These are phyloP conservation scores for Angomonas ambiguus DNA, from an alignment of 208 protist species.

Conservation along the genomic window DNA sequence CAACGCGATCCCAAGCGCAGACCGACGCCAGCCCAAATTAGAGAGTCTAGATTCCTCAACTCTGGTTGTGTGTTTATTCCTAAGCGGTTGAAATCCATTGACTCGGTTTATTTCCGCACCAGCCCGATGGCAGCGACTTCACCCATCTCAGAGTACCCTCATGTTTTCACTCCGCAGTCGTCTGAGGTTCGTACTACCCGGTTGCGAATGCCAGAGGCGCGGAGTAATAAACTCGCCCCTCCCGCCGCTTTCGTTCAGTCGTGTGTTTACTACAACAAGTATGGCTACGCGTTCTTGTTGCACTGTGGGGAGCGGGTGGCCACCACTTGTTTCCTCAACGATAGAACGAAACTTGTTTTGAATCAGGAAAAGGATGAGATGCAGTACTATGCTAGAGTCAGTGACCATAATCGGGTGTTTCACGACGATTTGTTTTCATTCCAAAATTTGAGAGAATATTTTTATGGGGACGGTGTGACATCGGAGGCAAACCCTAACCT, in stretches of 20 bases:
- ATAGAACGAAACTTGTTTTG: slow-evolving; percentile 47
- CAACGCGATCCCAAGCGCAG: slow-evolving; percentile 52
- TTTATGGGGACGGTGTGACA: not conserved
- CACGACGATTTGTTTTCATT: not conserved
- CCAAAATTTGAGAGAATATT: not conserved
- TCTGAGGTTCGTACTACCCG: not conserved
- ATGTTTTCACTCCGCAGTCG: not conserved
- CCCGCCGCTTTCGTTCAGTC: slow-evolving; percentile 31
- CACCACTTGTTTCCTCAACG: slow-evolving; percentile 40
- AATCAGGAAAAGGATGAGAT: not conserved
- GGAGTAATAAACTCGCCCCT: slow-evolving; percentile 17
- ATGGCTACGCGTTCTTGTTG: slow-evolving; percentile 44
- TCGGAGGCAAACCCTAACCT: no score
- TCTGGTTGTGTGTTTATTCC: not conserved
- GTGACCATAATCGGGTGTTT: not conserved
- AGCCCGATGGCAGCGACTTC: not conserved
- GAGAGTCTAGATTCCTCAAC: slow-evolving; percentile 10
- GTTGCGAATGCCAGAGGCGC: not conserved
- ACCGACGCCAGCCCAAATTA: slow-evolving; percentile 16
- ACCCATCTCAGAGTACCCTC: not conserved
- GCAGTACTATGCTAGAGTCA: not conserved
- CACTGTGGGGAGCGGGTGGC: slow-evolving; percentile 13
- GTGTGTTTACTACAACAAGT: slow-evolving; percentile 36
- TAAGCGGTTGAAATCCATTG: slow-evolving; percentile 2
- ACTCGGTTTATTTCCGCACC: not conserved